Evolutionary conservation across 2,329 filamentous ascomycete genomes (phyloP).

Genomic region (Apiospora kogelbergensis): DNA sequence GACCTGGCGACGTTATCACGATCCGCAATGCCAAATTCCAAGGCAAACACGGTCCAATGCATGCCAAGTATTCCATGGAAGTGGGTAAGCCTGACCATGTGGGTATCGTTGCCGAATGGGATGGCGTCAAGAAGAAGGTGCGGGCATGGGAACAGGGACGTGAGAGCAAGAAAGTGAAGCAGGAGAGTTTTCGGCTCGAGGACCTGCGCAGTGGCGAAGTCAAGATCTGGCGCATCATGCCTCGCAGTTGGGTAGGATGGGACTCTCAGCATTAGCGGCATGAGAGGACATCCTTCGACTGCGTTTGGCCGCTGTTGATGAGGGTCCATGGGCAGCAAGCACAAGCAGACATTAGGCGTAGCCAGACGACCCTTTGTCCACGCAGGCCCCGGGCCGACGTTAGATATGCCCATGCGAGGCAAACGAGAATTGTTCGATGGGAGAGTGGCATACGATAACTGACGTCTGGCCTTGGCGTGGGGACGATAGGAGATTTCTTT

Average conservation of each 20-base stretch:
- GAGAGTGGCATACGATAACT: neutral
- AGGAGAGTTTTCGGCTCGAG: slow-evolving; percentile 91
- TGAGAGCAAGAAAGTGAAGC: slow-evolving; percentile 89
- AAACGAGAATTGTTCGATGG: neutral
- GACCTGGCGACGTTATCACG: slow-evolving; percentile 87
- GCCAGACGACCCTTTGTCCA: neutral
- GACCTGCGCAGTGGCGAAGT: slow-evolving; percentile 93
- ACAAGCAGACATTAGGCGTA: neutral
- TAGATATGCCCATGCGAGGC: neutral
- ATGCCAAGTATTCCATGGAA: slow-evolving; percentile 87
- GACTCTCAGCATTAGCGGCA: slow-evolving; percentile 29
- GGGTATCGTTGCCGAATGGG: slow-evolving; percentile 91
- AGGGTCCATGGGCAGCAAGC: neutral
- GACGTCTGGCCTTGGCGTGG: neutral
- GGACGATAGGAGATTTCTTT: neutral
- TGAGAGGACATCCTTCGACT: slow-evolving; percentile 11
- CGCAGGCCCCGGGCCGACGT: neutral
- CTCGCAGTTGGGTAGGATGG: slow-evolving; percentile 91
- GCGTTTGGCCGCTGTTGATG: slow-evolving; percentile 12
- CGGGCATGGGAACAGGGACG: slow-evolving; percentile 92
- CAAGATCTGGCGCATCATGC: slow-evolving; percentile 96
- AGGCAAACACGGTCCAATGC: slow-evolving; percentile 92
- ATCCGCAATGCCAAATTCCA: slow-evolving; percentile 94
- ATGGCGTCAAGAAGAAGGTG: slow-evolving; percentile 97
- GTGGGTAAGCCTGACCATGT: slow-evolving; percentile 90